These are phyloP conservation scores for Leishmania braziliensis DNA, from an alignment of 208 protist genomes.

Conservation along the genomic window DNA sequence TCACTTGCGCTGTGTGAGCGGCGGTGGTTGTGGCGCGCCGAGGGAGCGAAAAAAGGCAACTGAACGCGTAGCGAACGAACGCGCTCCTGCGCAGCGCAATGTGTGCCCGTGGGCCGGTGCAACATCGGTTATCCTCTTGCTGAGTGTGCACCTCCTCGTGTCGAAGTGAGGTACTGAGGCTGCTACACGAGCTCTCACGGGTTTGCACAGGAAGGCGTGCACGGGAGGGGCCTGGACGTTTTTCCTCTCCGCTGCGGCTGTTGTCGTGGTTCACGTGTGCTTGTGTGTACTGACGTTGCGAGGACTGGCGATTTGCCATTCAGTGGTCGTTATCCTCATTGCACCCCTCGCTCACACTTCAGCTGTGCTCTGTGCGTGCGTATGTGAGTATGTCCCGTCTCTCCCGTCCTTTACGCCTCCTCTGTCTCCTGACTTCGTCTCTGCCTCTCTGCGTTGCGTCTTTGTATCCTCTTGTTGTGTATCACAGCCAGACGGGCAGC, in stretches of 20 bases:
- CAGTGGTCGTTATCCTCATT: not conserved
- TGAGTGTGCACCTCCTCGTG: no score
- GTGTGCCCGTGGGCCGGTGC: not conserved
- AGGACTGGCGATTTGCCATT: not conserved
- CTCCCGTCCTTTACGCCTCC: not conserved
- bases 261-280: not conserved
- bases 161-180: no score
- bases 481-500: not conserved
- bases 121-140: not conserved
- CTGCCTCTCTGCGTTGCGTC: not conserved
- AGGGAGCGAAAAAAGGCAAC: not conserved
- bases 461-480: not conserved
- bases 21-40: no score
- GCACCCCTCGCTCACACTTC: not conserved
- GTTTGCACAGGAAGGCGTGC: no score
- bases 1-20: no score
- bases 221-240: no score
- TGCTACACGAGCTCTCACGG: no score
- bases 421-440: not conserved
- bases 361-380: not conserved
- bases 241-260: not conserved
- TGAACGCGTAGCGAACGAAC: not conserved
- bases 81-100: not conserved
- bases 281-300: not conserved
- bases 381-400: not conserved